Evolutionary conservation across 345 rosid genomes (phyloP).

Genomic region (Carallia pectinifolia): DNA sequence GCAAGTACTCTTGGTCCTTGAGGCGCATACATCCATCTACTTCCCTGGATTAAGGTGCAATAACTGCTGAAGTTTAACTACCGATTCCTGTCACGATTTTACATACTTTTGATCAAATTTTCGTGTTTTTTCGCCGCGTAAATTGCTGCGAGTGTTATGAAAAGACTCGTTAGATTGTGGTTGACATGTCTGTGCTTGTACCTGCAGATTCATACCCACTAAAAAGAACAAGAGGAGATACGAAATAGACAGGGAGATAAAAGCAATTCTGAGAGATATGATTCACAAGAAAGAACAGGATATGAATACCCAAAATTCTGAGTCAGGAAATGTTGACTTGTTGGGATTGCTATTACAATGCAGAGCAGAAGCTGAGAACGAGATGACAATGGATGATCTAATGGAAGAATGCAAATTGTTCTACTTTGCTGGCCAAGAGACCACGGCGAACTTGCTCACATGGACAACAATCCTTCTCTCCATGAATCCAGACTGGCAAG

Average conservation of each 20-base stretch:
- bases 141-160: background rate
- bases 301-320: background rate
- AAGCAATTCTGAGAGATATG: constrained; percentile 8
- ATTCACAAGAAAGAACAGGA: constrained; percentile 25
- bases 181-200: background rate
- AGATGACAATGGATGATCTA: constrained; percentile 11
- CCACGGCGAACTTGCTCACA: background rate
- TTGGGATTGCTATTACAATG: constrained; percentile 2
- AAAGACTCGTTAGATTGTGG: too few relatives aligned
- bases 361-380: constrained; percentile 3
- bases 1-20: constrained; percentile 15
- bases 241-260: constrained; percentile 22
- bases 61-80: background rate
- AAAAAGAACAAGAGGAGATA: constrained; percentile 24
- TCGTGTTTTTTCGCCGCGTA: background rate
- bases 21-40: constrained; percentile 7
- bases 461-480: constrained; percentile 20
- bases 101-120: background rate
- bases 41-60: constrained; percentile 28
- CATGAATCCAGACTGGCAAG: constrained; percentile 30
- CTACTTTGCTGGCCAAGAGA: background rate
- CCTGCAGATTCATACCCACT: constrained; percentile 23
- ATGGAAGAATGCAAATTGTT: constrained; percentile 24
- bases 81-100: background rate
- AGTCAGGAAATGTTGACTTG: constrained; percentile 6